Evolutionary conservation across 1,284 basidiomycete genomes (phyloP).

Genomic region (Amylostereum areolatum): DNA sequence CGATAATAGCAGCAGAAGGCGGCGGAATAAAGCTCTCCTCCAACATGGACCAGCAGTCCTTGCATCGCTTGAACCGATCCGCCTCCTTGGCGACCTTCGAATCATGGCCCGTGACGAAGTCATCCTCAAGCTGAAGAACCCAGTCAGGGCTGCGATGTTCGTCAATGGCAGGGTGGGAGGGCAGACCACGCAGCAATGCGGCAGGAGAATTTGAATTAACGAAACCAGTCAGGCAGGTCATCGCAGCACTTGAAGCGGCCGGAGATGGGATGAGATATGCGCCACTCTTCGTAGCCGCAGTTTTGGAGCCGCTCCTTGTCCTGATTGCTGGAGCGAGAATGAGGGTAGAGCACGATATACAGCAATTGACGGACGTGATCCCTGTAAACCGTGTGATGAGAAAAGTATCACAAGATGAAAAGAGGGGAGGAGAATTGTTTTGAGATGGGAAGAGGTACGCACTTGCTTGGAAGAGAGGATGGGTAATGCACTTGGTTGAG

Average conservation of each 20-base stretch:
- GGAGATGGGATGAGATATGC: constrained; percentile 38
- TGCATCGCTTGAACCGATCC: constrained; percentile 42
- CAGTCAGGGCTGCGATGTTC: neutral
- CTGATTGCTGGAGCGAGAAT: constrained; percentile 24
- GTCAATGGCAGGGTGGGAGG: constrained; percentile 31
- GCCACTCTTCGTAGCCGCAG: constrained; percentile 32
- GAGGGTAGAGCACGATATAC: constrained; percentile 60
- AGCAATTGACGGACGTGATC: constrained; percentile 61
- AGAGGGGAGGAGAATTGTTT: constrained; percentile 4
- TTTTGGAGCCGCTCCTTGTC: constrained; percentile 26
- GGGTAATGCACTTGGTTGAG: constrained; percentile 54
- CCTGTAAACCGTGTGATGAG: constrained; percentile 24
- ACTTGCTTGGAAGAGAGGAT: constrained; percentile 49
- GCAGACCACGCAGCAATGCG: constrained; percentile 48
- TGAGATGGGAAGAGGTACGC: constrained; percentile 21
- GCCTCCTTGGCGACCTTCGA: constrained; percentile 52
- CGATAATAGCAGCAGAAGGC: constrained; percentile 13
- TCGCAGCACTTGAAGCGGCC: constrained; percentile 42
- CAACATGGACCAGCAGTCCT: constrained; percentile 57
- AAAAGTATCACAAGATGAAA: constrained; percentile 7
- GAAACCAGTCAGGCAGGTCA: constrained; percentile 50
- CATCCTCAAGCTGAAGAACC: constrained; percentile 12
- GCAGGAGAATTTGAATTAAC: constrained; percentile 49
- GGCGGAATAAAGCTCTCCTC: constrained; percentile 44
- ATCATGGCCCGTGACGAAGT: constrained; percentile 36